Evolutionary conservation across 208 protist species (phyloP), one percentile per base, ranked within the genome.

Genomic region (Trypanosoma theileri): DNA sequence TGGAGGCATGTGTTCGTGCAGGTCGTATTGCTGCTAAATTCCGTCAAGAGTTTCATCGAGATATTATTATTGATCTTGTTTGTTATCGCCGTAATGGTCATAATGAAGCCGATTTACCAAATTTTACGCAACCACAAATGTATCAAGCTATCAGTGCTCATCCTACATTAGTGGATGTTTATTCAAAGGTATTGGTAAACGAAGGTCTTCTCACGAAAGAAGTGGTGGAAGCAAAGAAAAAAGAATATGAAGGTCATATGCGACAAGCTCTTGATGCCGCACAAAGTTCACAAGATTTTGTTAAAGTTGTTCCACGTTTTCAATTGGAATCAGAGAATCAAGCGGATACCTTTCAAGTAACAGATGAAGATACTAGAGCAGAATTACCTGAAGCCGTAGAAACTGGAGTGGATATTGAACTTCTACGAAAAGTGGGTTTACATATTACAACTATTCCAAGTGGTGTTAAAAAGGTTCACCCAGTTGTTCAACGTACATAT

Each of bases 1-100:
- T 95, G 7, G 95, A 98, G 75, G 94, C 96, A 13, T 98, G 97
- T 51, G 91, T 97, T 59, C 81, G 83, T 22, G 94, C 91, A 8
- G 84, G 84, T 63, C 81, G 84, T 52, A 81, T 98, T 19, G 96
- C 97, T 11, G 86, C 88, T 19, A 89, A 92, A 59, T 99, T 93
- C 80, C 88, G 97, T 54, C 85, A 98, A 71, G 69, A 91, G 52
- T 98, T 96, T 84, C 82, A 98, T 52, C 86, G 80, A 40, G 98
- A 99, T 63, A 94, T 98, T 52, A 94, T 99, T 48, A 84, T 99
- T 72, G 98, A 99, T 77, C 86, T 99, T 57, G 88, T 99, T 45
- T 98, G 98, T 86, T 99, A 99, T 88, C 86, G 96, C 46, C 85
- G 92, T 58, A 85, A 96, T 79, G 98, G 97, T n/a, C 98, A 99